Evolutionary conservation across 2,329 filamentous ascomycete genomes (phyloP), one percentile per base, ranked within the genome.

Genomic region (Acarospora socialis): DNA sequence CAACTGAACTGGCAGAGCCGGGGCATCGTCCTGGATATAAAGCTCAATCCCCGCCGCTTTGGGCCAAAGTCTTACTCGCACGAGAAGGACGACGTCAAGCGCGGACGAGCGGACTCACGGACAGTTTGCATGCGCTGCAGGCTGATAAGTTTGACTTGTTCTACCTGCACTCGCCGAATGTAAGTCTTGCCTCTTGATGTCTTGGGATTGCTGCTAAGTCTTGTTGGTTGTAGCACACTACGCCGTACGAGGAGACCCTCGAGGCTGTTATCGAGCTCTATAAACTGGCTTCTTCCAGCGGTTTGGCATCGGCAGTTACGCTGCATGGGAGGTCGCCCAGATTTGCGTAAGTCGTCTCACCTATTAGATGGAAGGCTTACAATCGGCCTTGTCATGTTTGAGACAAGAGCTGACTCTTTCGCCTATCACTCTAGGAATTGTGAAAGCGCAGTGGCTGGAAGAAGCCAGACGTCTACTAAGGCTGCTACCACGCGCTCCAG

Each of bases 111-210:
- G n/a, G n/a, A n/a, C n/a, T n/a, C n/a, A 34, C 43, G 20, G 45
- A 50, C 7, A 58, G 55, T 10, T 38, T 65, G 18, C 36, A 47
- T 22, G 58, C 55, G 1, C 48, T 66, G 9, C 45, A 54, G 20
- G 46, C 52, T 0, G 45, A 52, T 15, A 55, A 54, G 35, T 46
- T 68, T 2, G 54, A 68, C 22, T 57, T 65, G 31, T 65, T 54
- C 43, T 69, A 68, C 36, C 54, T 69, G 3, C 65, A 69, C 39
- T 57, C 52, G 1, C 64, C 64, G 33, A 64, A 69, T 41, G 50
- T 56, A n/a, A n/a, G n/a, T n/a, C n/a, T n/a, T n/a, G n/a, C n/a
- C n/a, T n/a, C n/a, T n/a, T n/a, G n/a, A n/a, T n/a, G n/a, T n/a
- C n/a, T n/a, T n/a, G n/a, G n/a, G n/a, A n/a, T n/a, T n/a, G n/a